Percentiles rank a stretch among this genome's conserved stretches.
These are phyloP conservation scores for Claviceps digitariae DNA, from an alignment of 2,329 filamentous ascomycete genomes.

Conservation along the genomic window DNA sequence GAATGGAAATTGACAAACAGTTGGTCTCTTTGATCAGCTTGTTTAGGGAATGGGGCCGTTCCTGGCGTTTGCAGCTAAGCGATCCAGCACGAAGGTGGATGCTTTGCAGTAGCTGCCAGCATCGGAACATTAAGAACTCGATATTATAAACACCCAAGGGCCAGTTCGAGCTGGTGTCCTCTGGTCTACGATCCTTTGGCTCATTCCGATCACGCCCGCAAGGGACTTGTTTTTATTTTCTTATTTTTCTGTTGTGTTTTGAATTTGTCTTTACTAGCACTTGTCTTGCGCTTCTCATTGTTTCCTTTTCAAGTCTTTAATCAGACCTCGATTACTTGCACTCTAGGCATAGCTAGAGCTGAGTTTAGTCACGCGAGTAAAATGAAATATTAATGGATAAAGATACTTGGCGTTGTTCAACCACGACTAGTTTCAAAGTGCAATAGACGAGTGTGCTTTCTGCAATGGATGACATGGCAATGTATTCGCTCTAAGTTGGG, in stretches of 20 bases:
- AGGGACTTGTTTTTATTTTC: constrained; percentile 3
- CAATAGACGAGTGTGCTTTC: neutral
- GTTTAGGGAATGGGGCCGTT: constrained; percentile 9
- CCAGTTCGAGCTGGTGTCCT: neutral
- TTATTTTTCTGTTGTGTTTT: constrained; percentile 14
- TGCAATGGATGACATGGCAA: neutral
- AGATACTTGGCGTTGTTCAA: neutral
- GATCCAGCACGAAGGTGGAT: neutral
- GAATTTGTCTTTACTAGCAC: constrained; percentile 23
- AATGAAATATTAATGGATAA: constrained; percentile 5
- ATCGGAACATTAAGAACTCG: neutral
- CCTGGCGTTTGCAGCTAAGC: neutral
- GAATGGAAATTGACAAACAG: constrained; percentile 4
- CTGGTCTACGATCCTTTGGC: neutral
- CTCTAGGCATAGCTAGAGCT: constrained; percentile 17
- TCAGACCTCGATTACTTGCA: constrained; percentile 21
- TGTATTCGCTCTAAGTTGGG: neutral
- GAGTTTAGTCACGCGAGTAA: constrained; percentile 13
- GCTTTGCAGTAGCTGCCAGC: neutral
- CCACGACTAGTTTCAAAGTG: neutral
- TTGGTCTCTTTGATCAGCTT: constrained; percentile 10
- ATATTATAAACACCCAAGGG: neutral
- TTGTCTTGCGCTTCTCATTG: constrained; percentile 22
- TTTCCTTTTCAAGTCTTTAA: constrained; percentile 24
- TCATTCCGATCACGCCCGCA: constrained; percentile 2